Base-by-base conservation (phyloP, 176 grass and related monocot species). In the Oryza brachyantha region DNA sequence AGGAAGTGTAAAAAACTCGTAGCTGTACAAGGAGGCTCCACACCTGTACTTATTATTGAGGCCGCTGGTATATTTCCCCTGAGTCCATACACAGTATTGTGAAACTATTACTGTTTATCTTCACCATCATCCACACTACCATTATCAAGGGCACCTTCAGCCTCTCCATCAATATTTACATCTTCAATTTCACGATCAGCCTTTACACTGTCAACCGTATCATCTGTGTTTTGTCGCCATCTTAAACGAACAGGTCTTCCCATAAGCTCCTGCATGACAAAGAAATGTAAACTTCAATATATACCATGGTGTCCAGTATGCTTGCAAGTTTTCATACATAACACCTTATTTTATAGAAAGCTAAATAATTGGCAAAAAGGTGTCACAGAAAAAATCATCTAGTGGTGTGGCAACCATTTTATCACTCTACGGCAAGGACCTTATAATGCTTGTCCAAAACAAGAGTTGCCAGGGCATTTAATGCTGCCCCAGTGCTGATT, bases 251-350 rank as follows among this genome's bases (percentile, higher is more conserved):
- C 60, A 62, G 91, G 79, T 66, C 94, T 91, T 52, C 78, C 94
- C 94, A 97, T 73, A 76, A 97, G 85, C 74, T 97, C 94, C 94
- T 97, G 73, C 42, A 82, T 79, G 70, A 85, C 72, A 32, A 21
- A 75, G 38, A 74, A 78, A 71, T 5, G n/a, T 5, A 75, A 83
- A 31, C 35, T 45, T 61, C 19, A 21, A 63, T 68, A n/a, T n/a
- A n/a, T n/a, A 81, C 35, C 34, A 66, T 29, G 69, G 73, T 70
- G 9, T 28, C 40, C 70, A 69, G 67, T 60, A 19, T 5, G 29
- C 63, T 42, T 76, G 22, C 54, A 38, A 32, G 37, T 42, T 8
- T 78, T 64, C 24, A 61, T 52, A 37, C 31, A 46, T 83, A 68
- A 7, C 22, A 72, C 73, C 67, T 10, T 1, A 29, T 71, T 68